A percentile compares a stretch with the other conserved stretches of the same genome.
These are phyloP conservation scores for Calonectria naviculata DNA, from an alignment of 2,329 filamentous ascomycete genomes.

Conservation along the genomic window DNA sequence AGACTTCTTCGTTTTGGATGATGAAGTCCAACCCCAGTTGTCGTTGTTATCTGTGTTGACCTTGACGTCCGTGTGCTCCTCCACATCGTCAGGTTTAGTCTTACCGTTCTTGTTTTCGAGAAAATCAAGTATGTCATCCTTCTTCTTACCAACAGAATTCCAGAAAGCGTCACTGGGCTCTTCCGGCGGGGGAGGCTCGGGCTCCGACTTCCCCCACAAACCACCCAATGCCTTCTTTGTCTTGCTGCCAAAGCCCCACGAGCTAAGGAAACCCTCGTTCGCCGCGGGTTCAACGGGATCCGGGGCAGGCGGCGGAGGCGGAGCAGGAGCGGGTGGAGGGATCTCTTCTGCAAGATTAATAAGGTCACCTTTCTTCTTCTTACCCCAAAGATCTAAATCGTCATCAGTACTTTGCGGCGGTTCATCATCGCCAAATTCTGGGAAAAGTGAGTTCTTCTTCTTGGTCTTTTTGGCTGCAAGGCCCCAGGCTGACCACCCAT, in stretches of 20 bases:
- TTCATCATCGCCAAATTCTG: slow-evolving; percentile 26
- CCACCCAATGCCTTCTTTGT: slow-evolving; percentile 48
- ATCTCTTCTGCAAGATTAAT: slow-evolving; percentile 49
- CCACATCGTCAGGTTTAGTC: slow-evolving; percentile 57
- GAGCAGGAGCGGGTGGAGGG: slow-evolving; percentile 28
- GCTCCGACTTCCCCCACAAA: slow-evolving; percentile 50
- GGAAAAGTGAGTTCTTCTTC: slow-evolving; percentile 36
- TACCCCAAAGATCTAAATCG: slow-evolving; percentile 43
- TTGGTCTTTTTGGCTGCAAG: slow-evolving; percentile 33
- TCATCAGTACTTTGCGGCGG: slow-evolving; percentile 30
- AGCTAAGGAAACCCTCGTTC: slow-evolving; percentile 65
- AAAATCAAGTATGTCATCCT: slow-evolving; percentile 61
- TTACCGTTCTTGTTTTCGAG: slow-evolving; percentile 53
- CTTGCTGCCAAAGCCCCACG: slow-evolving; percentile 67
- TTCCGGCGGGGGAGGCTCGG: slow-evolving; percentile 48
- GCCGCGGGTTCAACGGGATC: slow-evolving; percentile 46
- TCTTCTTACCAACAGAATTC: slow-evolving; percentile 49
- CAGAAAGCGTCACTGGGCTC: slow-evolving; percentile 56
- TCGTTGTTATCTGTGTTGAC: slow-evolving; percentile 56
- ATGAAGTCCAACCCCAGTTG: slow-evolving; percentile 56
- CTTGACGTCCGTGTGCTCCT: slow-evolving; percentile 56
- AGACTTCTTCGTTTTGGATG: slow-evolving; percentile 57
- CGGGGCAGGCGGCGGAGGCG: slow-evolving; percentile 38
- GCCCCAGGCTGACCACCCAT: slow-evolving; percentile 38
- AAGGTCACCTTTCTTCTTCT: slow-evolving; percentile 56